These are phyloP conservation scores for Eremochloa ophiuroides DNA, from an alignment of 176 grass and related monocot species.

Conservation along the genomic window DNA sequence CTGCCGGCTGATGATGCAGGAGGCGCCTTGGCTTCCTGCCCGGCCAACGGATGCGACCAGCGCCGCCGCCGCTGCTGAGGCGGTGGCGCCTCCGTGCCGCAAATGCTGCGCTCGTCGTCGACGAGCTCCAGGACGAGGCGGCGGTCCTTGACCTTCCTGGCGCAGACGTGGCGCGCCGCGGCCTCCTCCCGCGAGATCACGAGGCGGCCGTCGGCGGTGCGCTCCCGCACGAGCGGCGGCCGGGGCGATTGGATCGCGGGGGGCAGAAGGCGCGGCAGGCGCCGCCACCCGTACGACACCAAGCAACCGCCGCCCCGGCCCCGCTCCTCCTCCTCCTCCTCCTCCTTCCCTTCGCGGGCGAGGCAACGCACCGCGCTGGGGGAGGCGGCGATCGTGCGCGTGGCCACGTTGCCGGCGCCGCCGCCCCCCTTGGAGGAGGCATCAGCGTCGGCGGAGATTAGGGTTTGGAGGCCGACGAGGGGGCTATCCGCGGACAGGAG, in stretches of 20 bases:
- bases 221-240: conserved; percentile 17
- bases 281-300: conserved; percentile 41
- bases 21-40: not conserved
- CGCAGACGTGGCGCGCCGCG: conserved; percentile 12
- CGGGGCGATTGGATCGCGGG: conserved; percentile 33
- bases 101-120: not conserved
- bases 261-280: conserved; percentile 30
- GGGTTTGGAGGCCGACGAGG: conserved; percentile 35
- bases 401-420: conserved; percentile 39
- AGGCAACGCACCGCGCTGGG: not conserved
- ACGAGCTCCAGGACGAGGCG: conserved; percentile 33
- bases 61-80: not conserved
- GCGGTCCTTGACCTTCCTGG: conserved; percentile 18
- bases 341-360: not conserved
- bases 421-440: not conserved
- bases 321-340: too few species aligned
- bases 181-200: conserved; percentile 23
- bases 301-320: conserved; percentile 12
- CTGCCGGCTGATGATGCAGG: not conserved
- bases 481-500: conserved; percentile 26
- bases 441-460: conserved; percentile 17
- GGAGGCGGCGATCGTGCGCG: conserved; percentile 46
- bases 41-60: not conserved
- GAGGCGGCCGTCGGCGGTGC: conserved; percentile 31
- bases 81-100: not conserved